Percentiles rank a stretch among this genome's conserved stretches.
phyloP scores from a whole-genome alignment of 2,329 filamentous ascomycete genomes.

The Pyricularia pennisetigena region DNA sequence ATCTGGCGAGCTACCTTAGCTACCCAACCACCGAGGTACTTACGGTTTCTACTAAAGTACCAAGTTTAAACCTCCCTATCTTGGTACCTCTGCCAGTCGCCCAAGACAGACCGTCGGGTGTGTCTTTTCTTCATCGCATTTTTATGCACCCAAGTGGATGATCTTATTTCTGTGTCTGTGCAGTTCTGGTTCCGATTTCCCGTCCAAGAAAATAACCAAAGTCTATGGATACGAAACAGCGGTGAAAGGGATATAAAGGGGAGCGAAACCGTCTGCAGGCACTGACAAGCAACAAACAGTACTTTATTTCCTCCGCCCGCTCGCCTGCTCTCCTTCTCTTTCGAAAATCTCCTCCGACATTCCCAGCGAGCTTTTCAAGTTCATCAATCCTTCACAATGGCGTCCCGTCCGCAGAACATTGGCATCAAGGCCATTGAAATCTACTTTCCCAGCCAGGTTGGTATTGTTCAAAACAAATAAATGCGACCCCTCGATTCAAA shows the following conservation, averaged over 20 bases:
- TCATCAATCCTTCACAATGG: conserved; percentile 40
- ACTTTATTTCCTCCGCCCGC: neutral
- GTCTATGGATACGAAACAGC: neutral
- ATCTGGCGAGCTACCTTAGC: neutral
- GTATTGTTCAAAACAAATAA: conserved; percentile 18
- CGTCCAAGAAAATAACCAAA: neutral
- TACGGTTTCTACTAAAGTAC: neutral
- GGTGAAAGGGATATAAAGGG: neutral
- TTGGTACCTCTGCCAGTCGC: neutral
- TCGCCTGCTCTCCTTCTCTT: neutral
- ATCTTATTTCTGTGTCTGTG: neutral
- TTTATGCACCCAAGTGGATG: neutral
- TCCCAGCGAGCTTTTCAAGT: neutral
- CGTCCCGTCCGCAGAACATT: conserved; percentile 72
- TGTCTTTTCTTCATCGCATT: neutral
- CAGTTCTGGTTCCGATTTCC: conserved; percentile 1
- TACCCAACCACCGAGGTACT: neutral
- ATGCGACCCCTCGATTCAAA: neutral
- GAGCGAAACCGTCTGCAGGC: neutral
- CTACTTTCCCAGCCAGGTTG: conserved; percentile 78
- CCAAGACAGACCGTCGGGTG: neutral
- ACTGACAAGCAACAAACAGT: neutral
- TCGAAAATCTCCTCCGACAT: neutral
- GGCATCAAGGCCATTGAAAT: conserved; percentile 91
- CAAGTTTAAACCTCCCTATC: neutral